phyloP scores from a whole-genome alignment of 176 grass and related monocot genomes.

The bread wheat (Triticum aestivum) region IWGSC_CS_RefSeq_v2.1 NC_057795.1:397040521-397041020 shows the following conservation, averaged over 20 bases:
- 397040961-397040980: constrained; percentile 89
- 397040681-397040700: constrained; percentile 94
- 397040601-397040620: constrained; percentile 82
- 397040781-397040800: constrained; percentile 64
- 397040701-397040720: constrained; percentile 84
- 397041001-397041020: constrained; percentile 94
- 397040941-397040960: constrained; percentile 87
- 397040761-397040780: constrained; percentile 48
- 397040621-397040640: constrained; percentile 51
- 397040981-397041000: constrained; percentile 98
- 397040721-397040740: constrained; percentile 67
- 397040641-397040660: constrained; percentile 73
- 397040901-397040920: constrained; percentile 57
- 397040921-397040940: constrained; percentile 72
- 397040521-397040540: constrained; percentile 84
- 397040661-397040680: constrained; percentile 83
- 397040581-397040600: constrained; percentile 80
- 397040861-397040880: background rate
- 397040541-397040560: constrained; percentile 89
- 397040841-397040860: constrained; percentile 62
- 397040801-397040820: background rate
- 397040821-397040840: constrained; percentile 64
- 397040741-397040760: constrained; percentile 70
- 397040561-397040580: constrained; percentile 43
- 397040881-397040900: background rate